phyloP scores from a whole-genome alignment of 495 filamentous ascomycete species.

The Cercophora samala region DNA sequence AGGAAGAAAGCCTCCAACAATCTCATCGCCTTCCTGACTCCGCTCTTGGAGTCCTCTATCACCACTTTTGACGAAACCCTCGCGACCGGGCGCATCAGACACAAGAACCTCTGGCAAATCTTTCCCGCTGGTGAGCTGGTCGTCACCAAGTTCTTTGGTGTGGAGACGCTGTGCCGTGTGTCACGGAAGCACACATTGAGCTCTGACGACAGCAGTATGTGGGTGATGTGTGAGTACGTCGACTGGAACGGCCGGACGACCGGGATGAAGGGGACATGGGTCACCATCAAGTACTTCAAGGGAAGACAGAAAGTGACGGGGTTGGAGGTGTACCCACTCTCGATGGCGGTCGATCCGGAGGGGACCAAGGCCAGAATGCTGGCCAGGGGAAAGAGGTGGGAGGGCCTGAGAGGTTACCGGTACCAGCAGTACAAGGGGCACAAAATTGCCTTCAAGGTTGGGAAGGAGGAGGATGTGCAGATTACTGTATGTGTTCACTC shows the following conservation, averaged over 20 bases:
- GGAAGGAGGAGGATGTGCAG: slow-evolving; percentile 6
- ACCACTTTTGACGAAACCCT: slow-evolving; percentile 33
- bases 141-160: slow-evolving; percentile 22
- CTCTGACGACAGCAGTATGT: slow-evolving; percentile 8
- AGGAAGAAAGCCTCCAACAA: background rate
- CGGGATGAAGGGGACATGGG: slow-evolving; percentile 38
- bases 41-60: slow-evolving; percentile 45
- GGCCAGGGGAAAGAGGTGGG: slow-evolving; percentile 44
- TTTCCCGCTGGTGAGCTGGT: slow-evolving; percentile 34
- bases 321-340: slow-evolving; percentile 52
- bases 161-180: slow-evolving; percentile 24
- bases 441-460: slow-evolving; percentile 15
- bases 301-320: slow-evolving; percentile 50
- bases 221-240: slow-evolving; percentile 41
- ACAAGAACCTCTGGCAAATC: slow-evolving; percentile 32
- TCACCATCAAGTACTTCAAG: slow-evolving; percentile 42
- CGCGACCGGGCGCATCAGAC: slow-evolving; percentile 21
- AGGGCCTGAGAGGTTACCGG: slow-evolving; percentile 51
- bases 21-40: slow-evolving; percentile 52
- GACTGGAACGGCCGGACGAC: slow-evolving; percentile 57
- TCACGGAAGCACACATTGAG: slow-evolving; percentile 5
- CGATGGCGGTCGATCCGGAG: slow-evolving; percentile 44
- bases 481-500: background rate
- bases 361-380: slow-evolving; percentile 35
- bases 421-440: slow-evolving; percentile 53